Conservation (phyloP, 352 stramenopile genomes). For the Phytopythium helicoides region DNA sequence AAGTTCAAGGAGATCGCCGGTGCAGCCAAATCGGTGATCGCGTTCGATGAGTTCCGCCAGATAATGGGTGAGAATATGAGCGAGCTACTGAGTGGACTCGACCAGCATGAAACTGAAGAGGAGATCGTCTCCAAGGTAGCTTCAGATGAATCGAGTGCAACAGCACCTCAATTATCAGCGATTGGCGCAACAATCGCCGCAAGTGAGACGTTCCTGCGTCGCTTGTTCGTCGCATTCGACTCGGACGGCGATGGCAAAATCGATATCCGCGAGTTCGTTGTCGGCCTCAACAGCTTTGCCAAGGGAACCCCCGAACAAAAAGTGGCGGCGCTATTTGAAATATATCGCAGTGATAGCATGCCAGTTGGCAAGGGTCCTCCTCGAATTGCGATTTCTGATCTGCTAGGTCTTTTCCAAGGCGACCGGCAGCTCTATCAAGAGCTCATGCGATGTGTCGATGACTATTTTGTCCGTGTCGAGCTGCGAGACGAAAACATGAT, state of each 20-base stretch:
- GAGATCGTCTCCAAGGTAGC: background rate
- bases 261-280: constrained; percentile 50
- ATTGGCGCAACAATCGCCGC: constrained; percentile 43
- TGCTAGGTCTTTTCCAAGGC: constrained; percentile 43
- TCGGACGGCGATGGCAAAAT: constrained; percentile 41
- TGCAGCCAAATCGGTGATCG: constrained; percentile 30
- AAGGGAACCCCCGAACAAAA: constrained; percentile 39
- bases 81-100: constrained; percentile 22
- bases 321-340: constrained; percentile 35
- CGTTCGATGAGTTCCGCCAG: constrained; percentile 36
- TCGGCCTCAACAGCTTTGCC: constrained; percentile 42
- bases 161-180: constrained; percentile 14
- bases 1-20: constrained; percentile 47
- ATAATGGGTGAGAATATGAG: constrained; percentile 35
- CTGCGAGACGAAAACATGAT: constrained; percentile 31
- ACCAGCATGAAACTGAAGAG: background rate
- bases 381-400: constrained; percentile 36
- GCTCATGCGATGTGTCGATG: constrained; percentile 42
- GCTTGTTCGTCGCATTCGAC: constrained; percentile 42
- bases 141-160: background rate
- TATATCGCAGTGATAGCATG: constrained; percentile 23
- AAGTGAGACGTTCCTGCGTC: constrained; percentile 41
- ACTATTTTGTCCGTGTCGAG: constrained; percentile 45
- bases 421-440: constrained; percentile 42
- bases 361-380: constrained; percentile 3